These are phyloP conservation scores for Phytophthora citrophthora DNA, from an alignment of 352 stramenopile genomes.

Conservation along the genomic window DNA sequence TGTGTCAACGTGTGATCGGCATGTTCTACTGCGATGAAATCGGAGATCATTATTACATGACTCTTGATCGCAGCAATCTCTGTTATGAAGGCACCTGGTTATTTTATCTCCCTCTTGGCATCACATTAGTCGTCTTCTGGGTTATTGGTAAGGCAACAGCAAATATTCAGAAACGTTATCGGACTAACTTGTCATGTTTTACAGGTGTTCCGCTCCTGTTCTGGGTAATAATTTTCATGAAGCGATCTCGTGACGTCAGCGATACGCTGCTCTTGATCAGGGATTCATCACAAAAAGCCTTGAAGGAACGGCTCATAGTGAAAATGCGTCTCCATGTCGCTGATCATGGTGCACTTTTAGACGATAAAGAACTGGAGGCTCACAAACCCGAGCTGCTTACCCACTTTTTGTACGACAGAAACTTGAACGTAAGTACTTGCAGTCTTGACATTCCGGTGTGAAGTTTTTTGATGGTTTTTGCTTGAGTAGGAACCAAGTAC, in stretches of 20 bases:
- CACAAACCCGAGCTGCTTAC: constrained; percentile 62
- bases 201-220: constrained; percentile 75
- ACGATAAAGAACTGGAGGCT: constrained; percentile 48
- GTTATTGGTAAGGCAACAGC: constrained; percentile 50
- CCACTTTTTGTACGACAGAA: constrained; percentile 63
- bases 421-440: constrained; percentile 44
- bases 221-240: constrained; percentile 67
- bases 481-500: constrained; percentile 67
- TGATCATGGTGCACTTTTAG: constrained; percentile 46
- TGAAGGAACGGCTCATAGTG: constrained; percentile 52
- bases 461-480: not conserved
- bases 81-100: constrained; percentile 69
- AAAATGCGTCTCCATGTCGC: constrained; percentile 61
- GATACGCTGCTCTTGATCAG: constrained; percentile 58
- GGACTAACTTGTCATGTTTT: not conserved
- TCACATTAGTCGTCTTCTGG: constrained; percentile 58
- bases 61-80: constrained; percentile 57
- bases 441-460: too few species aligned
- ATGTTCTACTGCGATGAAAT: constrained; percentile 85
- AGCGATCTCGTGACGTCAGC: constrained; percentile 53
- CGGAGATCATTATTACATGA: constrained; percentile 65
- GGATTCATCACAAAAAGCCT: constrained; percentile 36
- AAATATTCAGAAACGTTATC: too few species aligned
- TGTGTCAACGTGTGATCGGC: constrained; percentile 71
- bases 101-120: constrained; percentile 60